Base-by-base conservation (phyloP, 768 basidiomycete species). In the Suillus spraguei region DNA sequence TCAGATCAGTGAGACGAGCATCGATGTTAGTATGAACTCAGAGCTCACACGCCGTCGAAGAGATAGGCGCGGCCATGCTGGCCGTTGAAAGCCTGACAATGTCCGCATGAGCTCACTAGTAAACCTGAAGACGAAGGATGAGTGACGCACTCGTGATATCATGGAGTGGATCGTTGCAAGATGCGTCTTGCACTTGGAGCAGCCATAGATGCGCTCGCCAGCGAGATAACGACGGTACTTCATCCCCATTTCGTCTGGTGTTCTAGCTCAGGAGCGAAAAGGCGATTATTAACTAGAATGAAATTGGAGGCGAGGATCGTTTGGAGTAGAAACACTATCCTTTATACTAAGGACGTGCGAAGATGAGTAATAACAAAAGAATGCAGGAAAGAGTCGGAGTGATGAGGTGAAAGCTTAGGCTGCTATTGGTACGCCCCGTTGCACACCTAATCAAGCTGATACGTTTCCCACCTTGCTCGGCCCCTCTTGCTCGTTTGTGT, bases 1-100 rank as follows among this genome's bases (percentile, higher is more conserved):
- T 42, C 47, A 35, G 42, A 17, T 62, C 44, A 42, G 41, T 68
- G 50, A 70, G 63, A 63, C 17, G 53, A 20, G 59, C 52, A 64
- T 41, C 64, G 64, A 67, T 64, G 58, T 63, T 38, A 49, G 44
- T 61, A 64, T 56, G 67, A 61, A 69, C 52, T 69, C 17, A 52
- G 42, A 24, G 79, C 95, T 83, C 77, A 97, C 96, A 97, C 95
- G 68, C 83, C 87, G 60, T 96, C 93, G 71, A 99, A 96, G 66
- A 99, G 87, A 75, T 96, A 95, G 20, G 97, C 97, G 63, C 93
- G 84, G 20, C 97, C 97, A 76, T 97, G 95, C 77, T 97, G 95
- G 33, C 97, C 97, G 66, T 94, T 95, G 83, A 99, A 99, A 50
- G 93, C 92, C 97, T 99, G 75, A 49, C 61, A 66, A 63, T 60